Percentiles rank a stretch among this genome's conserved stretches.
Evolutionary conservation across 805 yeast species (phyloP).

Genomic region (Candida maris): DNA sequence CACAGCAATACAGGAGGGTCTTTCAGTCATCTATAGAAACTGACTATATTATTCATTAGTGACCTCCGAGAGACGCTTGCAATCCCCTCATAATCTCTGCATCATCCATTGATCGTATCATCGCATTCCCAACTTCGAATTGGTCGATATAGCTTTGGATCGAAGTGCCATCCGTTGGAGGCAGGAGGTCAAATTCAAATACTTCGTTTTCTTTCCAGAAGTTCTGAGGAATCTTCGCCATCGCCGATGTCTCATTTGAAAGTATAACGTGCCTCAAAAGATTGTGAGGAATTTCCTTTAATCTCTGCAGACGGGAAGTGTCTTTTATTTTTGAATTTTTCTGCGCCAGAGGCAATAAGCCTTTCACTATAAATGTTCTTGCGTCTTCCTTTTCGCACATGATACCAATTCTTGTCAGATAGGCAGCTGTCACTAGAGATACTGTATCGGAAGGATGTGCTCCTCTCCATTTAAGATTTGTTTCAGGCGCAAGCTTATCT

Average conservation of each 20-base stretch:
- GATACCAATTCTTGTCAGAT: slow-evolving; percentile 50
- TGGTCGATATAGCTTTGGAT: slow-evolving; percentile 45
- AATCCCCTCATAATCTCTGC: background rate
- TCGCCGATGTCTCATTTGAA: slow-evolving; percentile 65
- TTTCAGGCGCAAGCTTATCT: slow-evolving; percentile 41
- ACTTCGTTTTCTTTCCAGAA: slow-evolving; percentile 62
- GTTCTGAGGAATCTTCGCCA: slow-evolving; percentile 62
- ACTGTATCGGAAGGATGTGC: slow-evolving; percentile 29
- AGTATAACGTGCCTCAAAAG: slow-evolving; percentile 64
- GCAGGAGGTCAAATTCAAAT: slow-evolving; percentile 68
- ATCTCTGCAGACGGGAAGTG: slow-evolving; percentile 18
- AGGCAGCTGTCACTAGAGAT: slow-evolving; percentile 51
- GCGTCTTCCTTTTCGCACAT: slow-evolving; percentile 51
- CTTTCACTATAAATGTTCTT: slow-evolving; percentile 36
- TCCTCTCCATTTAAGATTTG: slow-evolving; percentile 24
- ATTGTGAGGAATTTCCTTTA: slow-evolving; percentile 50
- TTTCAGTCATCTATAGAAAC: slow-evolving; percentile 32
- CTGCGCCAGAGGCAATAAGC: slow-evolving; percentile 16
- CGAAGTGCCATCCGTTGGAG: slow-evolving; percentile 53
- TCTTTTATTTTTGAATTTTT: slow-evolving; percentile 14
- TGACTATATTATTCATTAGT: background rate
- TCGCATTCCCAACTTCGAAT: slow-evolving; percentile 40
- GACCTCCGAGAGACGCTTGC: background rate
- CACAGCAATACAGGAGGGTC: slow-evolving; percentile 64
- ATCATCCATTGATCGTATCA: slow-evolving; percentile 15